phyloP scores from a whole-genome alignment of 2,329 filamentous ascomycete species.

The Ceratocystis eucalypticola region DNA sequence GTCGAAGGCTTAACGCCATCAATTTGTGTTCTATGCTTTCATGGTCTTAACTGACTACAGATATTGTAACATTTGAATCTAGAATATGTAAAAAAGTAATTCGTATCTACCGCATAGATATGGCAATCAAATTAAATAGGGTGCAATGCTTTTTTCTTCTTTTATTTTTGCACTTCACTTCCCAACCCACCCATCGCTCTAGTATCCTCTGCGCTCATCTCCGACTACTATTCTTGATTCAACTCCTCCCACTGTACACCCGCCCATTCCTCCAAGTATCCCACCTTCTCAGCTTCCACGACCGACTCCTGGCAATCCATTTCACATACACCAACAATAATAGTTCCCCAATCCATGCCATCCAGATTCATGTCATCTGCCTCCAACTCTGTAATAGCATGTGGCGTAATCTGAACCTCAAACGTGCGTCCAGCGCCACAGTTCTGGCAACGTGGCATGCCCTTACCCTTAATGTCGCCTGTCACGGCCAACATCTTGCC shows the following conservation, averaged over 20 bases:
- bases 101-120: background rate
- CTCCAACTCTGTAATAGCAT: constrained; percentile 81
- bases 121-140: background rate
- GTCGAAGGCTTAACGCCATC: background rate
- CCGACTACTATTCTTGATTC: constrained; percentile 27
- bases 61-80: background rate
- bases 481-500: constrained; percentile 45
- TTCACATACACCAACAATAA: constrained; percentile 74
- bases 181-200: background rate
- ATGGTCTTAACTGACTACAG: background rate
- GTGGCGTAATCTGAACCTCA: constrained; percentile 83
- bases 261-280: constrained; percentile 90
- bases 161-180: background rate
- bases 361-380: constrained; percentile 56
- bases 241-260: constrained; percentile 96
- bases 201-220: background rate
- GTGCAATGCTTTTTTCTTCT: background rate
- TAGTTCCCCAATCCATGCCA: constrained; percentile 97
- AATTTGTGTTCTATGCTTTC: background rate
- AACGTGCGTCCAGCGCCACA: constrained; percentile 69
- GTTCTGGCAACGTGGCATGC: constrained; percentile 61
- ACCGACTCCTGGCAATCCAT: constrained; percentile 57
- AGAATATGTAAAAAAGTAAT: background rate
- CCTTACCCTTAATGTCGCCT: constrained; percentile 20
- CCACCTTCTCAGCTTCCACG: constrained; percentile 47